These are phyloP conservation scores for Sphagnum magellanicum DNA, from an alignment of 228 moss, liverwort and hornwort genomes.

Conservation along the genomic window DNA sequence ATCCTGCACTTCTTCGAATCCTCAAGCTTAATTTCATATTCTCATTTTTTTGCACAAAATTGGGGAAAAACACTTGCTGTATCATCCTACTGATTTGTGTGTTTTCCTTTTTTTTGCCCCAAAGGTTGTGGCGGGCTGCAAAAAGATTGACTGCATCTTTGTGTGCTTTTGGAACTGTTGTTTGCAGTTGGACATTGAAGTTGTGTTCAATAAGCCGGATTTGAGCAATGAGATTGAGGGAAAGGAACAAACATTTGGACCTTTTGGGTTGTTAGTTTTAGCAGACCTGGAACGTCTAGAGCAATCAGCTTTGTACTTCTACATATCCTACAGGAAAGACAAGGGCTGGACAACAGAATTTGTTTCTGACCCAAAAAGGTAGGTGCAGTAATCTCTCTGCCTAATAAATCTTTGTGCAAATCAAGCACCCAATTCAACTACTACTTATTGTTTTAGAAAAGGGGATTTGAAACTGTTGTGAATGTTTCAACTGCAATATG, in stretches of 20 bases:
- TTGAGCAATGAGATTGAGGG: slow-evolving; percentile 5
- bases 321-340: slow-evolving; percentile 17
- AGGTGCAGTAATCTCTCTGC: background rate
- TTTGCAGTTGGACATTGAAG: slow-evolving; percentile 70
- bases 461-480: too few species aligned
- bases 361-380: slow-evolving; percentile 56
- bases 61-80: too few species aligned
- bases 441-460: too few species aligned
- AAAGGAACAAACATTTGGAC: slow-evolving; percentile 39
- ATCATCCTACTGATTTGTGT: background rate
- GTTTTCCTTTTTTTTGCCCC: background rate
- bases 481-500: too few species aligned
- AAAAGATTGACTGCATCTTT: too few species aligned
- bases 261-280: slow-evolving; percentile 62
- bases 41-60: too few species aligned
- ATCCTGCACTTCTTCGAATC: background rate
- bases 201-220: slow-evolving; percentile 56
- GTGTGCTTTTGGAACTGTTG: too few species aligned
- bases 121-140: too few species aligned
- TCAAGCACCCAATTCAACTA: too few species aligned
- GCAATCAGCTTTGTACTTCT: slow-evolving; percentile 50
- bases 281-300: slow-evolving; percentile 40
- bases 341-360: slow-evolving; percentile 22
- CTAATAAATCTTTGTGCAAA: too few species aligned
- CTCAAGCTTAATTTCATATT: too few species aligned